Base-by-base conservation (phyloP, 257 asterid species). In the Fraxinus americana region DNA sequence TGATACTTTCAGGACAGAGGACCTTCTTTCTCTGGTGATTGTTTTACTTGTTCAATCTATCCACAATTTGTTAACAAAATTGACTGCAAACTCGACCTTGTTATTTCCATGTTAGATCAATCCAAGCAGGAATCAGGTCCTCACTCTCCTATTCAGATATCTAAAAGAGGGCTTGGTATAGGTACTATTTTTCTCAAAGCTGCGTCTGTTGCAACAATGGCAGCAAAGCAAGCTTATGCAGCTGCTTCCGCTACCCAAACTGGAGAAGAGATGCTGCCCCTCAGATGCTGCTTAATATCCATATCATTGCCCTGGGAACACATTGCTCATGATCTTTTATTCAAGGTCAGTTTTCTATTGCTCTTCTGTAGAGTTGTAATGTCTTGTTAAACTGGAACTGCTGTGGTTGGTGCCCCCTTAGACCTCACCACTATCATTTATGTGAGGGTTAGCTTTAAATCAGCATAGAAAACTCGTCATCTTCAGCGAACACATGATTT, bases 171-270 rank as follows among this genome's bases (percentile, higher is more conserved):
- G 59, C 83, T 87, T 59, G 92, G 89, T 61, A 57, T 95, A 50
- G 90, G 97, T 80, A 85, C 83, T 72, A 86, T 96, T 25, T 96
- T 96, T 73, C 89, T 96, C 12, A 87, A 87, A 68, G 99, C 99
- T 70, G 97, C 99, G 79, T 84, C 96, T 25, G 99, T 85, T 75
- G 99, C 99, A 65, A 89, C 98, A 48, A 90, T 83, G 23, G 98
- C 99, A 43, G 99, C 99, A 82, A 96, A 93, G 88, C 92, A 96
- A 30, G 99, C 97, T 38, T 96, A 96, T 72, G 99, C 99, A 73
- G 97, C 94, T 16, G 97, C 99, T 73, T 89, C 98, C 27, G 81
- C 99, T 70, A 83, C 85, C n/a, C 90, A 90, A 59, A 85, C 75
- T 81, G 90, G 90, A 27, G 98, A 87, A 65, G 98, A 90, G 87